Percentiles rank a stretch among this genome's conserved stretches.
These are phyloP conservation scores for Aspergillus terreus DNA, from an alignment of 2,329 filamentous ascomycete genomes.

Conservation along the genomic window DNA sequence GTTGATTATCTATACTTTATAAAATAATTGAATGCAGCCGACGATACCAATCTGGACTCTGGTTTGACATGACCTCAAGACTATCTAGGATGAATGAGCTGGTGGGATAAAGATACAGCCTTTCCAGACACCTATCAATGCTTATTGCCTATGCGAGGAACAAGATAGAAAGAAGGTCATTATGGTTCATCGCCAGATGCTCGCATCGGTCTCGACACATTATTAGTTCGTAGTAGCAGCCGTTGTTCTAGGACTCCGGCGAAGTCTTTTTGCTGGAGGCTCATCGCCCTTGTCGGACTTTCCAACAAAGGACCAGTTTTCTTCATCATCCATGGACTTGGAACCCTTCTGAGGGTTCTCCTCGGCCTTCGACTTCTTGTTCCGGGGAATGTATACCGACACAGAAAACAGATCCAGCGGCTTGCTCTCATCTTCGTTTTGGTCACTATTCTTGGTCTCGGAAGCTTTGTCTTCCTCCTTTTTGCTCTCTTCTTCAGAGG, in stretches of 20 bases:
- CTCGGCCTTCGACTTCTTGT: conserved; percentile 8
- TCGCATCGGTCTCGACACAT: neutral
- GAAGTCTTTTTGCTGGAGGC: conserved; percentile 33
- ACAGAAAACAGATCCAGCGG: conserved; percentile 28
- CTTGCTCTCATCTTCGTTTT: conserved; percentile 8
- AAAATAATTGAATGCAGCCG: conserved; percentile 1
- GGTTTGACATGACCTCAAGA: too few relatives aligned
- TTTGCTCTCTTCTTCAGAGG: neutral
- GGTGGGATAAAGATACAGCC: too few relatives aligned
- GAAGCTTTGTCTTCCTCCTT: conserved; percentile 4
- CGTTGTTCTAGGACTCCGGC: conserved; percentile 24
- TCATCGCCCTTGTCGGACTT: conserved; percentile 22
- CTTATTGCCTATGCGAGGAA: too few relatives aligned
- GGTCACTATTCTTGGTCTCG: conserved; percentile 13
- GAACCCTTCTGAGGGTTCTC: neutral
- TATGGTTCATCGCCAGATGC: neutral
- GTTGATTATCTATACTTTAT: conserved; percentile 14
- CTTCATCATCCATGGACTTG: conserved; percentile 11
- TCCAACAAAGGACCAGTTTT: conserved; percentile 18
- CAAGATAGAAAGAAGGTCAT: too few relatives aligned
- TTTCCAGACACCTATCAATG: too few relatives aligned
- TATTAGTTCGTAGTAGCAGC: neutral
- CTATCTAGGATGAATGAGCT: too few relatives aligned
- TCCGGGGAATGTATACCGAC: conserved; percentile 29
- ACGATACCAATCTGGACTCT: conserved; percentile 24